phyloP scores from a whole-genome alignment of 1,284 basidiomycete genomes.

The Leccinum pachyderme region DNA sequence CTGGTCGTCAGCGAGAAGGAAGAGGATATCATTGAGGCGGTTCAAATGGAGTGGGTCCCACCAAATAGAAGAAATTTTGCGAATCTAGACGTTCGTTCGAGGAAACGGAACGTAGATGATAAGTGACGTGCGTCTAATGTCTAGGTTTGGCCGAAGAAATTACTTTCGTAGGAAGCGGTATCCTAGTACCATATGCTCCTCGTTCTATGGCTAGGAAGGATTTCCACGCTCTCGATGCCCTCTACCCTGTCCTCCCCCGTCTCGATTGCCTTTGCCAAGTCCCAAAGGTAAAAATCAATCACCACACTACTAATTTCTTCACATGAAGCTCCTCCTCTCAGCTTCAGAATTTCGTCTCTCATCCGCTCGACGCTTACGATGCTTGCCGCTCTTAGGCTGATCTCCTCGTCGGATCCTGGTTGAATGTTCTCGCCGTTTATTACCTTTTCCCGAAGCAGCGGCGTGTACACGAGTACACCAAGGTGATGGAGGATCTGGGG shows the following conservation, averaged over 20 bases:
- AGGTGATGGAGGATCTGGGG: slow-evolving; percentile 83
- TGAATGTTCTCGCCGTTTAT: slow-evolving; percentile 41
- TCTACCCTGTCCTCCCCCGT: slow-evolving; percentile 53
- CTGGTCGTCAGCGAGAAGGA: slow-evolving; percentile 23
- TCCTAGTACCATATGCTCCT: slow-evolving; percentile 80
- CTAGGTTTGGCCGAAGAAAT: slow-evolving; percentile 1
- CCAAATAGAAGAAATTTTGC: slow-evolving; percentile 29
- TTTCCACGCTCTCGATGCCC: slow-evolving; percentile 53
- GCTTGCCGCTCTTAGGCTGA: slow-evolving; percentile 70
- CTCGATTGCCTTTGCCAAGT: slow-evolving; percentile 76
- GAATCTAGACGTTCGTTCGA: slow-evolving; percentile 11
- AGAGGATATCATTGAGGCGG: slow-evolving; percentile 23
- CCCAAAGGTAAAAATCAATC: slow-evolving; percentile 87
- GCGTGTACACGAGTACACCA: slow-evolving; percentile 65
- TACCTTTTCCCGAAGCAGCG: slow-evolving; percentile 50
- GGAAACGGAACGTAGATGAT: slow-evolving; percentile 5
- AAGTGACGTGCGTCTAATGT: background rate
- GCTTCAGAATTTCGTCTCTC: slow-evolving; percentile 39
- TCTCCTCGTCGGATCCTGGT: slow-evolving; percentile 61
- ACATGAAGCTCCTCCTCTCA: slow-evolving; percentile 13
- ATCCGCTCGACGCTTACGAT: slow-evolving; percentile 76
- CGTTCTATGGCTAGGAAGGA: slow-evolving; percentile 73
- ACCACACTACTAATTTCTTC: slow-evolving; percentile 69
- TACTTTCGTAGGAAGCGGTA: slow-evolving; percentile 7
- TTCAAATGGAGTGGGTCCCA: slow-evolving; percentile 29